Percentiles rank a stretch among this genome's conserved stretches.
These are phyloP conservation scores for Teunomyces gatunensis DNA, from an alignment of 805 yeast genomes.

Conservation along the genomic window DNA sequence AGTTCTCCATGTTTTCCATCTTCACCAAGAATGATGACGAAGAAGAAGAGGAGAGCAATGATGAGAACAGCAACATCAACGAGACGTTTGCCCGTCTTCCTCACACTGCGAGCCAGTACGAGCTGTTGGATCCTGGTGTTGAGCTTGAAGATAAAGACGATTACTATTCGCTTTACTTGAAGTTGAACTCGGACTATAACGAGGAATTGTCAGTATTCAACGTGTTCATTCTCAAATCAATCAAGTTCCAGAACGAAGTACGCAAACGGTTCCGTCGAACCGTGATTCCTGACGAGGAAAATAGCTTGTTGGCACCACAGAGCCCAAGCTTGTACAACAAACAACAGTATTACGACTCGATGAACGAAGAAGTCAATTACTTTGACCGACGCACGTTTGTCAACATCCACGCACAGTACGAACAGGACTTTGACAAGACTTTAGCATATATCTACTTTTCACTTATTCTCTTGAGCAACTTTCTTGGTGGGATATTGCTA, in stretches of 20 bases:
- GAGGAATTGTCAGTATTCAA: constrained; percentile 15
- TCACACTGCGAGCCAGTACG: neutral
- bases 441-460: constrained; percentile 36
- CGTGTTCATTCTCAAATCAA: constrained; percentile 18
- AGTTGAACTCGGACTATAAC: constrained; percentile 16
- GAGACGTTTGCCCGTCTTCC: neutral
- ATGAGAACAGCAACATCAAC: neutral
- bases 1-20: constrained; percentile 8
- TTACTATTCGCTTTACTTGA: constrained; percentile 22
- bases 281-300: neutral
- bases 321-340: too few relatives aligned
- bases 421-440: constrained; percentile 35
- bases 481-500: constrained; percentile 38
- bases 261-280: neutral
- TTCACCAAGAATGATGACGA: constrained; percentile 6
- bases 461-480: constrained; percentile 32
- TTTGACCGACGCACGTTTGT: constrained; percentile 17
- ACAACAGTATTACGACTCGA: constrained; percentile 25
- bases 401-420: constrained; percentile 22
- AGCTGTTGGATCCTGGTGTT: constrained; percentile 2
- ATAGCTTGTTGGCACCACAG: neutral
- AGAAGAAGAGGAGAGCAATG: neutral
- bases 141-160: constrained; percentile 18
- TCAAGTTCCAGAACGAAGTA: constrained; percentile 20
- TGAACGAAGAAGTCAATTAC: constrained; percentile 30